Base-by-base conservation (phyloP, 2,329 filamentous ascomycete species). In the Pestalotiopsis sp. region DNA sequence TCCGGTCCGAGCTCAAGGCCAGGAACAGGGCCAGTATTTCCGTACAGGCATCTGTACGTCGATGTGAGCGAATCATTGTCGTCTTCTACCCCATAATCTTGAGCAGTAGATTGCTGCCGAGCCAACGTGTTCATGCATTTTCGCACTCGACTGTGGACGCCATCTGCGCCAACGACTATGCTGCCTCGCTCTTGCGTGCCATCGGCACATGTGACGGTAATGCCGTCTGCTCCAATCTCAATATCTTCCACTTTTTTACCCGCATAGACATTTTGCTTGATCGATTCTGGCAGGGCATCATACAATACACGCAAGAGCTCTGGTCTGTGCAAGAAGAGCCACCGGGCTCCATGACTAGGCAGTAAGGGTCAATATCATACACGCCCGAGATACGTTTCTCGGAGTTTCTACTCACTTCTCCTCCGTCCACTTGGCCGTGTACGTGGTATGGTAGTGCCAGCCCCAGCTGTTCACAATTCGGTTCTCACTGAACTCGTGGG, bases 131-230 rank as follows among this genome's bases (percentile, higher is more conserved):
- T 20, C 20, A 58, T 57, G 45, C 27, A 38, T 1, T 66, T 36
- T 23, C 45, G 14, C 17, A 57, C 31, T 62, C 59, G 41, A 12
- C 64, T 66, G 31, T 58, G 64, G 4, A 66, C 64, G 3, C 64
- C 64, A 23, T 66, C 64, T 13, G 25, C 65, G 4, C 68, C 69
- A n/a, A 71, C 61, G 6, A 71, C 68, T 4, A 69, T 65, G 9
- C 65, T 68, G 12, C 68, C 69, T 23, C 56, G n/a, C 31, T 66
- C 65, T 4, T 61, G 38, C 2, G 14, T 66, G 5, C 64, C 64
- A 20, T 66, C 64, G 20, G 11, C 45, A 12, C 41, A 57, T 52
- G 7, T 17, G 14, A 57, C 64, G 14, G 4, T 58, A 11, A 66
- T 25, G 1, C 49, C 49, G 17, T 57, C 49, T n/a, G 12, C 12